Evolutionary conservation across 371 early-diverging fungal genomes (phyloP), one percentile per base, ranked within the genome.

Genomic region (Mortierella sp.): DNA sequence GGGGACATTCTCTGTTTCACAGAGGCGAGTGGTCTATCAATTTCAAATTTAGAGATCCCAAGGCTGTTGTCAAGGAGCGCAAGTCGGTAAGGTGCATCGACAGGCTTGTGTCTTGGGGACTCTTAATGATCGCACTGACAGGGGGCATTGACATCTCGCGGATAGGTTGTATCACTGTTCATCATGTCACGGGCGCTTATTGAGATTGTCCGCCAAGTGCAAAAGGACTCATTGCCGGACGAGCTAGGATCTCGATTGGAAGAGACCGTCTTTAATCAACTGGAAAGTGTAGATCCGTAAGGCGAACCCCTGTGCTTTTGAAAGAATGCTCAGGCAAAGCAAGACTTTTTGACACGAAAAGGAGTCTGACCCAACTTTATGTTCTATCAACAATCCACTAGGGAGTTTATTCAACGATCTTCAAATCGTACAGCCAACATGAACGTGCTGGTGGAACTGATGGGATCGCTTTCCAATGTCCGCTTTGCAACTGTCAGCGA

Each of bases 401-500:
- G 95, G 5, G 95, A 94, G 23, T 84, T 90, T 18, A 86, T 94
- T 42, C 83, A 88, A 34, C 80, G 90, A 42, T 92, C 93, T 7
- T 83, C 86, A n/a, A 96, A 94, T 68, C 87, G 94, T 16, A 88
- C 90, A 39, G 93, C 93, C 12, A 96, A 95, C 73, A 89, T 94
- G 79, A 93, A 95, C 42, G 72, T 94, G 19, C 94, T 95, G 74
- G 92, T 96, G 0, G 90, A 93, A 66, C 82, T 98, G 14, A 91
- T 95, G 67, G 97, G 97, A 2, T 86, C 88, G 38, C 80, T 98
- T 19, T 97, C 97, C 0, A 89, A 87, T 42, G 87, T 96, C 41
- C 85, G 91, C 52, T 98, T 98, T 80, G 90, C 93, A 0, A 93
- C 96, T 12, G 95, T 97, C 61, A 94, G 94, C 63, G 97, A 96